These are phyloP conservation scores for Castanea crenata DNA, from an alignment of 306 rosid species.

Conservation along the genomic window DNA sequence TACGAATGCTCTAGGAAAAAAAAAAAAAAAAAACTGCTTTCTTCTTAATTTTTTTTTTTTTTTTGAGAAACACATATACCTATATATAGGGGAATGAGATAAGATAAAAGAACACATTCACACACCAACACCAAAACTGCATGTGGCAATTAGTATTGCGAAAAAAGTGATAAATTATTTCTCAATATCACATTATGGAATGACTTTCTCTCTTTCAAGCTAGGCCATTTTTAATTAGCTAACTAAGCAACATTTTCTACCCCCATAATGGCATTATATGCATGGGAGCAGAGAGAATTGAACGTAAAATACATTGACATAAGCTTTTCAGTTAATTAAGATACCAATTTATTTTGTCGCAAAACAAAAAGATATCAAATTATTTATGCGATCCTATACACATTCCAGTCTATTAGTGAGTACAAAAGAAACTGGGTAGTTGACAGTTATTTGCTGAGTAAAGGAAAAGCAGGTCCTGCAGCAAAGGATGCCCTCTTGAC, in stretches of 20 bases:
- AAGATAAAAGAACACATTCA: no score
- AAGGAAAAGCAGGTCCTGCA: constrained; percentile 43
- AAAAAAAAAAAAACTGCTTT: background rate
- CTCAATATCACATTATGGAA: background rate
- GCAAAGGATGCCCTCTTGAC: constrained; percentile 68
- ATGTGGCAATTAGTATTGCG: no score
- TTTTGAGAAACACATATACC: no score
- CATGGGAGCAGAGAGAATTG: background rate
- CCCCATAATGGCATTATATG: background rate
- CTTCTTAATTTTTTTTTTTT: background rate
- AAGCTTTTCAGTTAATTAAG: background rate
- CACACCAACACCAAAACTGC: no score
- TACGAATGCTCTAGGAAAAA: no score
- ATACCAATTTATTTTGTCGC: no score
- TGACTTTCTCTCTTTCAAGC: background rate
- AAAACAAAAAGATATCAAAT: background rate
- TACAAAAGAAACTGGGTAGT: background rate
- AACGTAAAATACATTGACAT: background rate
- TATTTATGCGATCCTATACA: background rate
- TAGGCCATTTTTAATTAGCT: background rate
- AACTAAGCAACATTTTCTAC: no score
- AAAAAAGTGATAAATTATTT: no score
- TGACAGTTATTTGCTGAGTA: constrained; percentile 25
- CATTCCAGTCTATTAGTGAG: background rate
- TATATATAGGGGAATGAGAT: no score